A percentile compares a stretch with the other conserved stretches of the same genome.
Conservation (phyloP, 2,329 filamentous ascomycete species). For the Trichophyton mentagrophytes region DNA sequence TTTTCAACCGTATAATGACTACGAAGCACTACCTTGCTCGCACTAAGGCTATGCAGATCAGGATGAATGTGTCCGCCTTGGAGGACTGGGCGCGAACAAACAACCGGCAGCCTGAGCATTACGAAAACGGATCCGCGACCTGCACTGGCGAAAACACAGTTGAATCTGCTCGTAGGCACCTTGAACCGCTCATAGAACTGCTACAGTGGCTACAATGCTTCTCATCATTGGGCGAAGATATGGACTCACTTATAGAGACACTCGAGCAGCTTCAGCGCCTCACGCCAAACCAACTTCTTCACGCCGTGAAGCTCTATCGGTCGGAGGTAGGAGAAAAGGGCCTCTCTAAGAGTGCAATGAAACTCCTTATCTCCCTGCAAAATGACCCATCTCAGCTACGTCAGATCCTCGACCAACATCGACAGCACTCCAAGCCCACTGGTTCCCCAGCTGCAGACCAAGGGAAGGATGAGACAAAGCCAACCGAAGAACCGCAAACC, state of each 20-base stretch:
- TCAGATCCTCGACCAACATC: constrained; percentile 15
- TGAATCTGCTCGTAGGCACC: constrained; percentile 69
- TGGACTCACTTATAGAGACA: constrained; percentile 77
- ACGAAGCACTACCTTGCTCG: constrained; percentile 87
- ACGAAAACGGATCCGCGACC: constrained; percentile 77
- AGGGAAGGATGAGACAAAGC: constrained; percentile 8
- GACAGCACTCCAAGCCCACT: constrained; percentile 22
- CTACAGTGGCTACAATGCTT: constrained; percentile 98
- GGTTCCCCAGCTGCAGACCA: constrained; percentile 8
- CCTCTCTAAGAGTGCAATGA: constrained; percentile 73
- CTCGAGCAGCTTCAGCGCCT: constrained; percentile 77
- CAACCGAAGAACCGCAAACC: constrained; percentile 5
- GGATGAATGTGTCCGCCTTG: constrained; percentile 91
- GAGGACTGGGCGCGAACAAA: constrained; percentile 95
- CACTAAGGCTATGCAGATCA: constrained; percentile 98
- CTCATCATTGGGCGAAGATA: constrained; percentile 80
- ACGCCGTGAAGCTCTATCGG: constrained; percentile 83
- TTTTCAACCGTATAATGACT: constrained; percentile 97
- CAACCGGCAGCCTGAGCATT: constrained; percentile 89
- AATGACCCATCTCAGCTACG: constrained; percentile 53
- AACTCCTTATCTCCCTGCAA: constrained; percentile 70
- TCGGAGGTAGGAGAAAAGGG: constrained; percentile 92
- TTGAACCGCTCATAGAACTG: constrained; percentile 82
- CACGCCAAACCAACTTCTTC: constrained; percentile 76
- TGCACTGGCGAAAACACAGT: constrained; percentile 76